Base-by-base conservation (phyloP, 495 filamentous ascomycete species). In the Clohesyomyces aquaticus region DNA sequence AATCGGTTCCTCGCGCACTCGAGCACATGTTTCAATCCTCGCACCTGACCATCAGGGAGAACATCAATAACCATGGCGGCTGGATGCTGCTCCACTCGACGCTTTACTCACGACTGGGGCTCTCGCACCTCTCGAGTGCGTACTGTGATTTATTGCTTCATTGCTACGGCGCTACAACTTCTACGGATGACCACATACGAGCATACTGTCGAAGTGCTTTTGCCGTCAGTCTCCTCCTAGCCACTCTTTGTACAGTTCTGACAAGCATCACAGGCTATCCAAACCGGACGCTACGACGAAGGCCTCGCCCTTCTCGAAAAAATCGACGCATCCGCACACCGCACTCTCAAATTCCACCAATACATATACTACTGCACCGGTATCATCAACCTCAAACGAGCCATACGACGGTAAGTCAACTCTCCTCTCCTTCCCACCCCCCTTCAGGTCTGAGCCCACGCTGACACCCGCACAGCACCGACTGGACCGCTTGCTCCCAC, bases 1-100 rank as follows among this genome's bases (percentile, higher is more conserved):
- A 96, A 67, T 91, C 87, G 70, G 78, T 93, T 49, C 80, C 91
- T 0, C 82, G 82, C 19, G 88, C 89, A 6, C 78, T 94, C 54
- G 93, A 96, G 71, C 82, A 85, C 66, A 82, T 97, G 59, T 79
- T 88, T 32, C 88, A 91, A 71, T 87, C 89, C 61, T 91, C 91
- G 0, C 89, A 95, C 69, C 76, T 97, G 32, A 88, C 91, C 59
- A 82, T 93, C 48, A 86, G 87, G 27, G 88, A 90, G 51, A 85
- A 88, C 67, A 82, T 96, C 55, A 85, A 81, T 65, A 86, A 88
- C 64, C 82, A 90, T 66, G 91, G 91, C 0, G 77, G 86, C 11
- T 88, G 92, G 67, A 82, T 90, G 71, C 77, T 89, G 12, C 78
- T 96, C 26, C 81, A 84, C 51, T 86, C 89, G 48, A 80, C 88